Evolutionary conservation across 192 early-diverging fungal species (phyloP), one percentile per base, ranked within the genome.

Genomic region (Linnemannia elongata): DNA sequence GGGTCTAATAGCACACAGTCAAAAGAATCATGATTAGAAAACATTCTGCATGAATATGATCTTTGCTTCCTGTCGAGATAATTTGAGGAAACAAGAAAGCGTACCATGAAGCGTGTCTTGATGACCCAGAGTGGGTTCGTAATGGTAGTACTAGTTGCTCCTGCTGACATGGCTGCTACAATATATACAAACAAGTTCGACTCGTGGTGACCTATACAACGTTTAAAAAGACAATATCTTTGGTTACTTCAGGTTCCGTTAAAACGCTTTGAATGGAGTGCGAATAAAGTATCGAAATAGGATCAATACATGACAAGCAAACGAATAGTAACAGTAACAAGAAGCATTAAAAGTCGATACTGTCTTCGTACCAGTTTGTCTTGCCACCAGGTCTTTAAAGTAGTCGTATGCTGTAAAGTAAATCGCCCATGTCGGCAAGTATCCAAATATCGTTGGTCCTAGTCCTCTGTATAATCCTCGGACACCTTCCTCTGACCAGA

Each of bases 71-170:
- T 12, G 30, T 66, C 9, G 15, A 33, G 35, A 33, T 7, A 63
- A 13, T 36, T 6, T 10, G 3, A 47, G 35, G n/a, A 1, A 20
- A 13, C 7, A 33, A 30, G 27, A 13, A 45, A 45, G 20, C 60
- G 72, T 91, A 95, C 94, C 96, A 97, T 97, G 60, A 97, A 95
- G 55, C 96, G 92, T 54, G 95, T 97, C 89, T 97, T 96, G 63
- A 97, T 94, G 36, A 99, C 96, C 97, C 97, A 99, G 24, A 98
- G 88, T 24, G 97, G 97, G 80, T 97, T 98, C 17, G 96, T 97
- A 39, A 95, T 81, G 3, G 93, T 89, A 52, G 97, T 95, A 24
- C 93, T 94, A 15, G 94, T 91, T 13, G 94, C 93, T 47, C 96
- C 96, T 30, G 97, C 96, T 42, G 93, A 92, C 91, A 97, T 94